A percentile compares a stretch with the other conserved stretches of the same genome.
phyloP scores from a whole-genome alignment of 306 rosid genomes.

The Myrica gale region DNA sequence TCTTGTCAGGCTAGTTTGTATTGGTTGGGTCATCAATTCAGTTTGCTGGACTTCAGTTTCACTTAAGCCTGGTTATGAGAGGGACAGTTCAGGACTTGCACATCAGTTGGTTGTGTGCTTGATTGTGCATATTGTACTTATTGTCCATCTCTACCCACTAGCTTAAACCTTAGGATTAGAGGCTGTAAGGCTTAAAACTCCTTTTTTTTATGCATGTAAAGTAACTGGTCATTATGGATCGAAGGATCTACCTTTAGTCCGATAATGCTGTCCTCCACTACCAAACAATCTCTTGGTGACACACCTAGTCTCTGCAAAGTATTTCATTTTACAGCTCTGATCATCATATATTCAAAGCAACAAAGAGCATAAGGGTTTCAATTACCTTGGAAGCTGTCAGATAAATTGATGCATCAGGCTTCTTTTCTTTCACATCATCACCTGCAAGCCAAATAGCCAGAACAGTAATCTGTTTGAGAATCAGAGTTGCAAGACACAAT shows the following conservation, averaged over 20 bases:
- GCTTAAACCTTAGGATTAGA: background rate
- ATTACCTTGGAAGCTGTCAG: constrained; percentile 71
- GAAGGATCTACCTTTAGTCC: constrained; percentile 71
- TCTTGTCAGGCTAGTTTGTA: background rate
- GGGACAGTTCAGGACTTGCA: background rate
- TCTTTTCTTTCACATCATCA: constrained; percentile 94
- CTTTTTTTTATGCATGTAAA: constrained; percentile 4
- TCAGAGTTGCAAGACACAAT: background rate
- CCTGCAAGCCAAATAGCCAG: constrained; percentile 46
- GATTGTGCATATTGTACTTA: background rate
- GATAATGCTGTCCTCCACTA: constrained; percentile 88
- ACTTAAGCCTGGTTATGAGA: background rate
- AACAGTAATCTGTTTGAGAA: background rate
- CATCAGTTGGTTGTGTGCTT: background rate
- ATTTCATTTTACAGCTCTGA: constrained; percentile 17
- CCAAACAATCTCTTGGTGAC: constrained; percentile 64
- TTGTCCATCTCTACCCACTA: background rate
- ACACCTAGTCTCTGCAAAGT: constrained; percentile 66
- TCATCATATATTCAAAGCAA: background rate
- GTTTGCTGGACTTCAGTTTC: too few relatives aligned
- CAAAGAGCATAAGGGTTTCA: background rate
- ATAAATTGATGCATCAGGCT: constrained; percentile 93
- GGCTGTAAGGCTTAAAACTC: background rate
- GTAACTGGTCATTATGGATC: background rate
- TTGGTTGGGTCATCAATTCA: background rate